Evolutionary conservation across 1,139 yeast species (phyloP), one percentile per base, ranked within the genome.

Genomic region (Kazachstania sp.): DNA sequence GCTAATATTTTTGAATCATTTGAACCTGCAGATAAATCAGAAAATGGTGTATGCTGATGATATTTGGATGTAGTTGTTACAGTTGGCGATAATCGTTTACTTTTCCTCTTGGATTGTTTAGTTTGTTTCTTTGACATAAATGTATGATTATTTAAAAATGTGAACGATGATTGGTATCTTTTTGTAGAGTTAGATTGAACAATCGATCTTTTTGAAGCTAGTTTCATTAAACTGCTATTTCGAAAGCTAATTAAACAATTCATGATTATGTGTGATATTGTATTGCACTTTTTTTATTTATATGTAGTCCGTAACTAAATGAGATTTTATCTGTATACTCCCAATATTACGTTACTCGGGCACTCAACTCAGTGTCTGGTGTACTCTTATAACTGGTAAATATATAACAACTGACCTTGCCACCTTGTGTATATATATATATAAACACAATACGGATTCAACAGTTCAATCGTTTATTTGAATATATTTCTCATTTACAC

Each of bases 111-210:
- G 4, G 56, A 49, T 44, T 57, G 55, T 41, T 58, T 58, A 4
- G 52, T 45, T 44, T 54, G 57, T 30, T 53, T 55, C 47, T 59
- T 59, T 39, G 49, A 53, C 20, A 57, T 42, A 28, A 58, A 44
- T 6, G 54, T 52, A 28, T 56, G 58, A 45, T 56, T 60, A 32
- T 52, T 58, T 13, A 53, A 47, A 47, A 59, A 58, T 8, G 61
- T 58, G 38, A 56, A 51, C 11, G 64, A 57, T 7, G 63, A 58
- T 44, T 60, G 61, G 37, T 39, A 48, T 44, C 65, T 23, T 23
- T 4, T 23, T 9, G 28, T 23, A 4, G 4, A 23, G 28, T 23
- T 23, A 34, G 8, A 19, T n/a, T 3, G 32, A 37, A 26, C 8
- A 23, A 23, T 9, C 6, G 28, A 9, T 7, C 9, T 23, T 9